phyloP scores from a whole-genome alignment of 1,284 basidiomycete genomes.

The Ganoderma multipileum region DNA sequence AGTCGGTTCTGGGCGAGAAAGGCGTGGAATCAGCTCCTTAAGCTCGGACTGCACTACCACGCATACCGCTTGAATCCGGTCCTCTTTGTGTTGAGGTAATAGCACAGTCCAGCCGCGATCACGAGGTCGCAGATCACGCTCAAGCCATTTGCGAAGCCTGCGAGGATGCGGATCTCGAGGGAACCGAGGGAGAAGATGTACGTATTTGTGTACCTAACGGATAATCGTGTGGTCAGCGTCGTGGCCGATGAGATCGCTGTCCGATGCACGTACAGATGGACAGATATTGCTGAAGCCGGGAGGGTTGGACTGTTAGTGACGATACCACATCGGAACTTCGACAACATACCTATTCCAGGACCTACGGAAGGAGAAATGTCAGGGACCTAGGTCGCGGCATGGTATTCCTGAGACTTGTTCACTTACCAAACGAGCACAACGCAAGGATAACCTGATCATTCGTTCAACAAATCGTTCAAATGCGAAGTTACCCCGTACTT shows the following conservation, averaged over 20 bases:
- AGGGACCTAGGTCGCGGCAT: not conserved
- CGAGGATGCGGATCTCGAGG: not conserved
- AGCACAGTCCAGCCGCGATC: not conserved
- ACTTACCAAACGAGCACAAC: not conserved
- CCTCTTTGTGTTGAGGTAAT: not conserved
- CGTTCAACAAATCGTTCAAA: not conserved
- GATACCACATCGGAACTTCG: not conserved
- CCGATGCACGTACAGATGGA: not conserved
- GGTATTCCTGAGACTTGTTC: not conserved
- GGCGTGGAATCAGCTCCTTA: not conserved
- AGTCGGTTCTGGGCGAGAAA: not conserved
- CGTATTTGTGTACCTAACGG: not conserved
- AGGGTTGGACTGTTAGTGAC: not conserved
- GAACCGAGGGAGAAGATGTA: not conserved
- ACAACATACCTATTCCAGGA: not conserved
- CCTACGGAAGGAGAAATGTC: not conserved
- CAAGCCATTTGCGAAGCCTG: not conserved
- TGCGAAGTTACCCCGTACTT: not conserved
- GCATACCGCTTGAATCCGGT: not conserved
- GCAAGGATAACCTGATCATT: not conserved
- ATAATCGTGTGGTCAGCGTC: not conserved
- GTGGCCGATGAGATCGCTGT: not conserved
- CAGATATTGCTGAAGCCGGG: not conserved
- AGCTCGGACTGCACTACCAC: not conserved
- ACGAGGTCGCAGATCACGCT: not conserved